A percentile compares a stretch with the other conserved stretches of the same genome.
These are phyloP conservation scores for Wickerhamomyces silvicola DNA, from an alignment of 805 yeast species.

Conservation along the genomic window DNA sequence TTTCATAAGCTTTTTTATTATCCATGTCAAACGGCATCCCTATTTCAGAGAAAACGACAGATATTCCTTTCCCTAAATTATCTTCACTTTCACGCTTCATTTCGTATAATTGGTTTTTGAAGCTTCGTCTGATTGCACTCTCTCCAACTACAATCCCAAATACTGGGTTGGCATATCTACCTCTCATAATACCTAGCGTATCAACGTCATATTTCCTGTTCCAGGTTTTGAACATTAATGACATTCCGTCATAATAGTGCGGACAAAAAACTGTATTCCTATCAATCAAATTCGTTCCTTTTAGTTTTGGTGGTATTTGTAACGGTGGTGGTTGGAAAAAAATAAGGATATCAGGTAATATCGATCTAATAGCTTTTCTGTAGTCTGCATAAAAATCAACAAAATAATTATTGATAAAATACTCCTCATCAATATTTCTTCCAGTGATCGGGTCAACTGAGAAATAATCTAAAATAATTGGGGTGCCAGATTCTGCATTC, in stretches of 20 bases:
- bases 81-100: slow-evolving; percentile 59
- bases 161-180: slow-evolving; percentile 63
- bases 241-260: slow-evolving; percentile 93
- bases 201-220: slow-evolving; percentile 77
- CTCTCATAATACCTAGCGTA: slow-evolving; percentile 81
- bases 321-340: slow-evolving; percentile 80
- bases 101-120: slow-evolving; percentile 60
- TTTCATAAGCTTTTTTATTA: slow-evolving; percentile 57
- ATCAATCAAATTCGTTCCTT: slow-evolving; percentile 46
- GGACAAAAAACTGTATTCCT: slow-evolving; percentile 68
- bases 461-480: slow-evolving; percentile 50
- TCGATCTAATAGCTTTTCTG: slow-evolving; percentile 40
- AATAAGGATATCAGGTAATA: slow-evolving; percentile 43
- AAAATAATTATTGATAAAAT: slow-evolving; percentile 60
- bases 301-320: slow-evolving; percentile 64
- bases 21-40: slow-evolving; percentile 98
- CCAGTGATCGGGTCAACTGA: slow-evolving; percentile 31
- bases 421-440: slow-evolving; percentile 37
- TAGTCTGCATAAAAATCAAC: slow-evolving; percentile 52
- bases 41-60: slow-evolving; percentile 84
- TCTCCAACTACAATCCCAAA: slow-evolving; percentile 81
- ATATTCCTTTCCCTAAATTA: slow-evolving; percentile 56
- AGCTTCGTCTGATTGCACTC: slow-evolving; percentile 62
- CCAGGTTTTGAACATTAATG: slow-evolving; percentile 90
- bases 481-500: slow-evolving; percentile 35